Conservation (phyloP, 805 yeast species). For the Wickerhamiella nectarea region DNA sequence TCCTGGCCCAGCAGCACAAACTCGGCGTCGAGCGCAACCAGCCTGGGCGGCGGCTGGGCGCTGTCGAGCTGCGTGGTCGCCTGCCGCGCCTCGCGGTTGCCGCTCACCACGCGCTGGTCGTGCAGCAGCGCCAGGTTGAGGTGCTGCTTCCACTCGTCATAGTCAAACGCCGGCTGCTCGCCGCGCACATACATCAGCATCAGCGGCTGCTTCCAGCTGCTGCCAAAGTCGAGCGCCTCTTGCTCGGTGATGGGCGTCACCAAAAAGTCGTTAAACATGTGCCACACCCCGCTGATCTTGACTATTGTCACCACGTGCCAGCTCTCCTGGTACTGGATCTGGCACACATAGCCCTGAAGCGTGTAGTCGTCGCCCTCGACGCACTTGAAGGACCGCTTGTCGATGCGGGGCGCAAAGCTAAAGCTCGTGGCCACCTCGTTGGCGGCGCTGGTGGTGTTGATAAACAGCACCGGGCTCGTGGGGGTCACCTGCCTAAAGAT, state of each 20-base stretch:
- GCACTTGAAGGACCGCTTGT: slow-evolving; percentile 12
- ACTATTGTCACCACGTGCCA: slow-evolving; percentile 28
- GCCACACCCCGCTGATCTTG: slow-evolving; percentile 40
- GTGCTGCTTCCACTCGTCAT: slow-evolving; percentile 34
- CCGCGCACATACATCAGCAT: slow-evolving; percentile 15
- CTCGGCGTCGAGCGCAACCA: slow-evolving; percentile 93
- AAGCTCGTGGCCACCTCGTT: neutral
- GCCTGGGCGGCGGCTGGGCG: slow-evolving; percentile 3
- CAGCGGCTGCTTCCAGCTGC: slow-evolving; percentile 69
- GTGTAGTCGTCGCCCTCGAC: slow-evolving; percentile 18
- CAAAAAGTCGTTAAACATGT: slow-evolving; percentile 78
- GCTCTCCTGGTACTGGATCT: slow-evolving; percentile 22
- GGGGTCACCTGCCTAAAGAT: slow-evolving; percentile 37
- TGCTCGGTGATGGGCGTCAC: slow-evolving; percentile 60
- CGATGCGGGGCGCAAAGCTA: slow-evolving; percentile 9
- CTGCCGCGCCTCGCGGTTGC: slow-evolving; percentile 46
- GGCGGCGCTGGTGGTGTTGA: neutral
- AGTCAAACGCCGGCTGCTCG: slow-evolving; percentile 28
- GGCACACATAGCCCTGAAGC: slow-evolving; percentile 27
- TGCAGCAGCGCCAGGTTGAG: slow-evolving; percentile 55
- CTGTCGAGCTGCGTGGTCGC: slow-evolving; percentile 49
- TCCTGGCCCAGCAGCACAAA: slow-evolving; percentile 76
- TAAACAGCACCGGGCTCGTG: slow-evolving; percentile 45
- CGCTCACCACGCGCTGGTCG: slow-evolving; percentile 59
- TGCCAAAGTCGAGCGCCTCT: slow-evolving; percentile 61